A percentile compares a stretch with the other conserved stretches of the same genome.
phyloP scores from a whole-genome alignment of 345 rosid species.

The sweet orange (Citrus sinensis) region DNA sequence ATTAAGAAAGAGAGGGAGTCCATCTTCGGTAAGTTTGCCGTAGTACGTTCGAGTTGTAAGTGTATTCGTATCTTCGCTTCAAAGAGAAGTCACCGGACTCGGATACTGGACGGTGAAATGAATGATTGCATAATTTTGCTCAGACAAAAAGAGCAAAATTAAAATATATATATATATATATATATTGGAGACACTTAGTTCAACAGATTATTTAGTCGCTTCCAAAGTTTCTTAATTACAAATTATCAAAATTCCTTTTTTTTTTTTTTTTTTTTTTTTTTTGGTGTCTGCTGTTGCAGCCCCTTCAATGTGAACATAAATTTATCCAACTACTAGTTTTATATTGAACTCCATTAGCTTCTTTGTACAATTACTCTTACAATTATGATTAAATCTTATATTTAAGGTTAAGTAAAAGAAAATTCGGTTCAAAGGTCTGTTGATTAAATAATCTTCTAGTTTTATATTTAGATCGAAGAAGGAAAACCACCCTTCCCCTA shows the following conservation, averaged over 20 bases:
- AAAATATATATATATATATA: no score
- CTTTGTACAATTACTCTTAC: background rate
- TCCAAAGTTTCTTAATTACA: no score
- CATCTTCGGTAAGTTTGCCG: background rate
- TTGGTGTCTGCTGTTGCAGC: no score
- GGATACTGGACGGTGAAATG: conserved; percentile 5
- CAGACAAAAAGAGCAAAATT: background rate
- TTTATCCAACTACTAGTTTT: background rate
- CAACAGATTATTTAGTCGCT: background rate
- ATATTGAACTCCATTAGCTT: background rate
- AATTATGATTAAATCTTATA: background rate
- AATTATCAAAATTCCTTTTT: no score
- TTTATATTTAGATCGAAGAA: no score
- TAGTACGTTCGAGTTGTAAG: background rate
- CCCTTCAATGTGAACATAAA: background rate
- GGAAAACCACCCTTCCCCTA: background rate
- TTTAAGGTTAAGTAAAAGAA: background rate
- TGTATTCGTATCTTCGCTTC: conserved; percentile 20
- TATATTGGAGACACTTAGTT: no score
- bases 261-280: no score
- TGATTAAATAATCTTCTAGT: no score
- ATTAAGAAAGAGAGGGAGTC: background rate
- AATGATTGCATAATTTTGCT: background rate
- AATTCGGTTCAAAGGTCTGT: no score
- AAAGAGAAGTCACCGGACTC: conserved; percentile 20